These are phyloP conservation scores for Claviceps maximensis DNA, from an alignment of 2,329 filamentous ascomycete species.

Conservation along the genomic window DNA sequence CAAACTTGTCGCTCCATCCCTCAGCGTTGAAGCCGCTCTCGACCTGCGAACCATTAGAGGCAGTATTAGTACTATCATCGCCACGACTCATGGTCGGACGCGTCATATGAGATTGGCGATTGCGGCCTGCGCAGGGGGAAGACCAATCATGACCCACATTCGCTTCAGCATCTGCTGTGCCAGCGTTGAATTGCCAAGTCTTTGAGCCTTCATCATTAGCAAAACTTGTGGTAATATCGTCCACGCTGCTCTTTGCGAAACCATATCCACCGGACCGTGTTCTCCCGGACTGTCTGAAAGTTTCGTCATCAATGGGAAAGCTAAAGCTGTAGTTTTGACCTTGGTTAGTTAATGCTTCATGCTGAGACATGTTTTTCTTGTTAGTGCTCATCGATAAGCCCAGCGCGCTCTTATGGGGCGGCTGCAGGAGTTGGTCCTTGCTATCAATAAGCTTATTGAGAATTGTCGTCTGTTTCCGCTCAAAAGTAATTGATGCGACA, in stretches of 20 bases:
- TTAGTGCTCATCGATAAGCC: background rate
- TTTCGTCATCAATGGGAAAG: slow-evolving; percentile 31
- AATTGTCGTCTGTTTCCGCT: slow-evolving; percentile 25
- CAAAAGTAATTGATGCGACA: slow-evolving; percentile 22
- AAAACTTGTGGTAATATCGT: slow-evolving; percentile 51
- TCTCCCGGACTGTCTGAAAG: slow-evolving; percentile 20
- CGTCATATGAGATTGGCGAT: slow-evolving; percentile 26
- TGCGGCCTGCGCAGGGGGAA: slow-evolving; percentile 25
- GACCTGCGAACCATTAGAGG: slow-evolving; percentile 11
- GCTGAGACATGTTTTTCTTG: background rate
- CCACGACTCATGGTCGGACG: slow-evolving; percentile 11
- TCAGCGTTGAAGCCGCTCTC: slow-evolving; percentile 33
- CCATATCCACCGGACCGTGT: slow-evolving; percentile 12
- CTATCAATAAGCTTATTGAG: slow-evolving; percentile 25
- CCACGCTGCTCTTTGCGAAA: slow-evolving; percentile 38
- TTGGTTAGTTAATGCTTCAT: slow-evolving; percentile 19
- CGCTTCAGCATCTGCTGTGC: slow-evolving; percentile 21
- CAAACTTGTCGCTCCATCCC: slow-evolving; percentile 42
- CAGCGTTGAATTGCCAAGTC: slow-evolving; percentile 40
- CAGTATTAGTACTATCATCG: slow-evolving; percentile 13
- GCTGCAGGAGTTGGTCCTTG: slow-evolving; percentile 7
- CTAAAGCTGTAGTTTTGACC: slow-evolving; percentile 33
- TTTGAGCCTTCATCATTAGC: slow-evolving; percentile 32
- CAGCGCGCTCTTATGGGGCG: background rate
- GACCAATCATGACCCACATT: slow-evolving; percentile 20